phyloP scores from a whole-genome alignment of 108 stramenopile species.

The Craspedostauros australis region DNA sequence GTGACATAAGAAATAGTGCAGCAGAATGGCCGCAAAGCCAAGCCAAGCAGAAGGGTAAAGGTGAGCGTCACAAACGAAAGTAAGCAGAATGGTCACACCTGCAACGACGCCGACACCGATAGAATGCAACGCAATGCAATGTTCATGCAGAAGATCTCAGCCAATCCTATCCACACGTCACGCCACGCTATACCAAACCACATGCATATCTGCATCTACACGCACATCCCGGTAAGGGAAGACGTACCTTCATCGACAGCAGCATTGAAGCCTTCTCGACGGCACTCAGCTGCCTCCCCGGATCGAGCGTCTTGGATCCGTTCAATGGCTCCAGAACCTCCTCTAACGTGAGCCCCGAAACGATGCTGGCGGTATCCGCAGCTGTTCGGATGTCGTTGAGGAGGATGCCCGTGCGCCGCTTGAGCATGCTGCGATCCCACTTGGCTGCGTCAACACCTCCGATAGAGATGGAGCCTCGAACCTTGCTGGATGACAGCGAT shows the following conservation, averaged over 20 bases:
- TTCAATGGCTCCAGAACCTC: conserved; percentile 79
- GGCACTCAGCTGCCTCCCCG: conserved; percentile 11
- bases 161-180: no score
- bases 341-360: conserved; percentile 62
- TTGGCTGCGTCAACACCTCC: conserved; percentile 64
- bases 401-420: conserved; percentile 59
- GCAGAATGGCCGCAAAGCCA: no score
- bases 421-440: conserved; percentile 67
- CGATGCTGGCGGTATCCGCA: conserved; percentile 53
- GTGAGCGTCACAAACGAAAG: no score
- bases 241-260: conserved; percentile 59
- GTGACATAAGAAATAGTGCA: no score
- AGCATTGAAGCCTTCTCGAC: conserved; percentile 54
- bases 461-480: conserved; percentile 56
- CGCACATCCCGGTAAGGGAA: no score
- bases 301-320: conserved; percentile 2
- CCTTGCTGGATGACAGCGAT: conserved; percentile 55
- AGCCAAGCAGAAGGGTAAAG: no score
- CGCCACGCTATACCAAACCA: no score
- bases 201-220: no score
- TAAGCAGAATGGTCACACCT: no score
- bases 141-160: no score
- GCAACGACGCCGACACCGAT: no score
- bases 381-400: conserved; percentile 70
- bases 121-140: no score